Percentiles rank a stretch among this genome's conserved stretches.
Conservation (phyloP, 495 filamentous ascomycete genomes). For the Parathielavia appendiculata region DNA sequence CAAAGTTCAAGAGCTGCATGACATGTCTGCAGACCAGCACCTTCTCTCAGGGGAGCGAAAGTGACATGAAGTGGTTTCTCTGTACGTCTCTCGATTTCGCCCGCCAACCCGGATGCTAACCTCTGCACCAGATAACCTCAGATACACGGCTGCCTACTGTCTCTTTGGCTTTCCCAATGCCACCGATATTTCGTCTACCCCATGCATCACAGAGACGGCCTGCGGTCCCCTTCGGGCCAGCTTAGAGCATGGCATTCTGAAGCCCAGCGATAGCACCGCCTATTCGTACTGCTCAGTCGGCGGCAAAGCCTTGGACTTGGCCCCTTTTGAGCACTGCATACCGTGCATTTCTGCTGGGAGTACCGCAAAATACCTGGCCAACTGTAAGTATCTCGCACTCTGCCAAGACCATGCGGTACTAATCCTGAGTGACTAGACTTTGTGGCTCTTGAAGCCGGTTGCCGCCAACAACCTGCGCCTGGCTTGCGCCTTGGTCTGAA, state of each 20-base stretch:
- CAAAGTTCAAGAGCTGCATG: conserved; percentile 47
- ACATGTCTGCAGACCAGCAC: conserved; percentile 48
- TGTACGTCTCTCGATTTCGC: conserved; percentile 34
- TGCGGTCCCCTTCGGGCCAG: conserved; percentile 35
- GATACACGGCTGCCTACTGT: conserved; percentile 43
- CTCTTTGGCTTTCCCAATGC: conserved; percentile 45
- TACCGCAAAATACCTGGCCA: conserved; percentile 36
- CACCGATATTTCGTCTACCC: conserved; percentile 32
- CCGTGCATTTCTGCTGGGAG: conserved; percentile 38
- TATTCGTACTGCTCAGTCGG: conserved; percentile 40
- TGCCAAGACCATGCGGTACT: conserved; percentile 3
- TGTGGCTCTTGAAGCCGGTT: conserved; percentile 45
- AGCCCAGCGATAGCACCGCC: conserved; percentile 27
- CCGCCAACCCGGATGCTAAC: neutral
- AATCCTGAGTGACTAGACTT: conserved; percentile 32
- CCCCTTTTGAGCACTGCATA: conserved; percentile 31
- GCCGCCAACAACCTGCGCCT: conserved; percentile 41
- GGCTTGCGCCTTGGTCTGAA: conserved; percentile 41
- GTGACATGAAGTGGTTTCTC: conserved; percentile 48
- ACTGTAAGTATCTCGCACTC: conserved; percentile 28
- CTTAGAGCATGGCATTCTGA: conserved; percentile 31
- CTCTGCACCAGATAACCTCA: conserved; percentile 37
- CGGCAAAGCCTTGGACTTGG: conserved; percentile 25
- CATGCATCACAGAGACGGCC: conserved; percentile 40
- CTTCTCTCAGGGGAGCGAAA: conserved; percentile 40